Conservation (phyloP, 257 asterid species). For the Solanum sejunctum region DNA sequence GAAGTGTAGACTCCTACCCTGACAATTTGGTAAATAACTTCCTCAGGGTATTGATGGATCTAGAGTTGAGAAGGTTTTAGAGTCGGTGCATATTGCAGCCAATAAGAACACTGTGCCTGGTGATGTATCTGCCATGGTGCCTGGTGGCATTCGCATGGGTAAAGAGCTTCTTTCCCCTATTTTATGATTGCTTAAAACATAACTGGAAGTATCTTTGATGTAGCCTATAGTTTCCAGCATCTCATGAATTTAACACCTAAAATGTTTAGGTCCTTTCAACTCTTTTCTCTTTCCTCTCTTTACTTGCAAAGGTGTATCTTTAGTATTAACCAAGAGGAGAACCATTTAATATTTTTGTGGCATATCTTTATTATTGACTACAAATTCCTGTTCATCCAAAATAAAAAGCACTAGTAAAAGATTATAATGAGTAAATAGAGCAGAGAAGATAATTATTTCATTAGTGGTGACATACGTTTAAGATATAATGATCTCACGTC, state of each 20-base stretch:
- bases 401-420: neutral
- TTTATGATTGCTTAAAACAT: neutral
- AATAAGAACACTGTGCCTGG: slow-evolving; percentile 97
- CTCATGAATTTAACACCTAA: neutral
- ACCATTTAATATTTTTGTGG: neutral
- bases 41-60: slow-evolving; percentile 96
- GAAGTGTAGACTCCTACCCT: neutral
- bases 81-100: slow-evolving; percentile 91
- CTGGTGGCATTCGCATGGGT: slow-evolving; percentile 99
- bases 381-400: neutral
- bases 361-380: neutral
- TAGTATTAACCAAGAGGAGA: neutral
- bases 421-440: neutral
- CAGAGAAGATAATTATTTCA: neutral
- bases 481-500: neutral
- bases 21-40: neutral
- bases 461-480: neutral
- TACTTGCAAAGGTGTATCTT: neutral
- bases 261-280: neutral
- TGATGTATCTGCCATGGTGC: slow-evolving; percentile 98
- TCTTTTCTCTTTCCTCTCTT: neutral
- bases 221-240: neutral
- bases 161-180: neutral
- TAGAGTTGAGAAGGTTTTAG: slow-evolving; percentile 88
- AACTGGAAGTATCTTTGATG: neutral